These are phyloP conservation scores for Malassezia arunalokei DNA, from an alignment of 1,284 basidiomycete species.

Conservation along the genomic window DNA sequence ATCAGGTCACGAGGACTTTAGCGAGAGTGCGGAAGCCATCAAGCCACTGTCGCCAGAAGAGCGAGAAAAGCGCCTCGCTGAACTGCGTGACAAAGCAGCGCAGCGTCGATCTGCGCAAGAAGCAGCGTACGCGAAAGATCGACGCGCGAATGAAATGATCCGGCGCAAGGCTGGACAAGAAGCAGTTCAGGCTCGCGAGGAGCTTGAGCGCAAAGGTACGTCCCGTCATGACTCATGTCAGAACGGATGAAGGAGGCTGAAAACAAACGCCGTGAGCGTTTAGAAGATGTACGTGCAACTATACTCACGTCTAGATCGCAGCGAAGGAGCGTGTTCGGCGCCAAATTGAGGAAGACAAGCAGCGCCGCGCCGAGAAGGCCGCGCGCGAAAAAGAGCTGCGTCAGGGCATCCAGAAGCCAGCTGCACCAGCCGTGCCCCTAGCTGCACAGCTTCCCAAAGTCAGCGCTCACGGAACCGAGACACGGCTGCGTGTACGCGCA, in stretches of 20 bases:
- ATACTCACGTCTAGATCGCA: background rate
- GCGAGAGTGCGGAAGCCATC: constrained; percentile 89
- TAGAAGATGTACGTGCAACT: constrained; percentile 22
- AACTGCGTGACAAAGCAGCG: constrained; percentile 48
- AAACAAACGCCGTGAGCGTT: constrained; percentile 34
- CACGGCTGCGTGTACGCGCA: constrained; percentile 33
- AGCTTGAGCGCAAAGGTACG: constrained; percentile 38
- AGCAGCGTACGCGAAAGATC: constrained; percentile 31
- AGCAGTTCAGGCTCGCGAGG: constrained; percentile 27
- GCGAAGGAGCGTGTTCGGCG: constrained; percentile 39
- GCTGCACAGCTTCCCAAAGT: constrained; percentile 9
- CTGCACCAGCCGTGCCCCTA: constrained; percentile 10
- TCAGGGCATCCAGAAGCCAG: constrained; percentile 14
- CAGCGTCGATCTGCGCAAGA: constrained; percentile 35
- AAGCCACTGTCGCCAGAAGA: constrained; percentile 91
- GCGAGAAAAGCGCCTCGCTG: constrained; percentile 66
- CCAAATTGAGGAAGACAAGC: constrained; percentile 44
- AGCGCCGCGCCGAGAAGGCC: constrained; percentile 36
- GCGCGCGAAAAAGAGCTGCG: constrained; percentile 37
- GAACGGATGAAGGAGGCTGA: constrained; percentile 41
- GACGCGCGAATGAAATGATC: constrained; percentile 39
- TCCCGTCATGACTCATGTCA: background rate
- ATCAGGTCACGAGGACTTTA: constrained; percentile 72
- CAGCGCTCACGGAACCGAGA: constrained; percentile 23
- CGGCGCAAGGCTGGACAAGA: constrained; percentile 44